Base-by-base conservation (phyloP, 1,284 basidiomycete genomes). In the Sutorius eximius region DNA sequence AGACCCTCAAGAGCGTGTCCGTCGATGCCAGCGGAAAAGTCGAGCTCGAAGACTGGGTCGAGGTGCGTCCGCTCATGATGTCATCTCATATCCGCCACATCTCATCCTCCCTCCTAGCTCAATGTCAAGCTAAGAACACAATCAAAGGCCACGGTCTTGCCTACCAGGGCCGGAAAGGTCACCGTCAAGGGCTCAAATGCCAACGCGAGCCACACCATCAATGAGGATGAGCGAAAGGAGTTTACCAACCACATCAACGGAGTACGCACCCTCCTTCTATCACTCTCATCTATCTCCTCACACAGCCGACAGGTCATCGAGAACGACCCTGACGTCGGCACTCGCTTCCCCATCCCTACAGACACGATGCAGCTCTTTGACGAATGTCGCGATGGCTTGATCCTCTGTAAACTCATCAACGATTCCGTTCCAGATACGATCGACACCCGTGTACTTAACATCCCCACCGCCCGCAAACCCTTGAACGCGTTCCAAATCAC, bases 291-390 rank as follows among this genome's bases (percentile, higher is more conserved):
- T 18, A 3, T 27, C 9, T 30, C 45, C 52, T 60, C 56, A 58
- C 56, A 43, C 30, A 38, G 30, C 4, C 15, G 18, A 8, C 63
- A 95, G 93, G 88, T 95, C 37, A 85, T 99, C 50, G 92, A 91
- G 63, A 93, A 91, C 50, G 97, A 99, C 70, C 70, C 83, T 18
- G 95, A 98, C 71, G 80, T 99, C 48, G 89, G 86, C 20, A 74
- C 79, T 57, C 83, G 94, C 40, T 82, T 95, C 55, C 96, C 95
- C 12, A 95, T 99, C 63, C 95, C 95, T 1, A 96, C 94, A n/a
- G 83, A 94, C 61, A 98, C 94, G 24, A 98, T 99, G 93, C 97
- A 99, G 68, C 83, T 99, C 54, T 99, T 99, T 65, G 97, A 99
- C 71, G 96, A 99, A 73, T 92, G 89, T 73, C 84, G 88, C 69